phyloP scores from a whole-genome alignment of 2,329 filamentous ascomycete genomes.

The Penicillium sp. region DNA sequence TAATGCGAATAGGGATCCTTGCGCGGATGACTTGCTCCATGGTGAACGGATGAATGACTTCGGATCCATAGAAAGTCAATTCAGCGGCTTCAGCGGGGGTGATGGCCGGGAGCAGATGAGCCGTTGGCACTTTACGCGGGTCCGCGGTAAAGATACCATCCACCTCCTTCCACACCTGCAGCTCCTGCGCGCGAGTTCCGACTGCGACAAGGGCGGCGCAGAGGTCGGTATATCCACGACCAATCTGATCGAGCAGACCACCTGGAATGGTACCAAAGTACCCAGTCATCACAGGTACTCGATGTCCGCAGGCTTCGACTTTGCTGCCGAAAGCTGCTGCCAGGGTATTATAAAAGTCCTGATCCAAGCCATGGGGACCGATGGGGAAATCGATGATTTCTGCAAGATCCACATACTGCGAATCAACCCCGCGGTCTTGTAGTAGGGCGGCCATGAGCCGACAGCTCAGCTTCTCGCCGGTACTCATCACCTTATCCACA shows the following conservation, averaged over 20 bases:
- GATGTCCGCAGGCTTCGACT: conserved; percentile 55
- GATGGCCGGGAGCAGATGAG: conserved; percentile 76
- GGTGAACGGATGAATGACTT: conserved; percentile 96
- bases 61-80: conserved; percentile 85
- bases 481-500: conserved; percentile 82
- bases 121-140: conserved; percentile 81
- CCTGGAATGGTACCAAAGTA: conserved; percentile 93
- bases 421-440: conserved; percentile 68
- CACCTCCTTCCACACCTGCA: conserved; percentile 98
- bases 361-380: conserved; percentile 50
- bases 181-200: conserved; percentile 72
- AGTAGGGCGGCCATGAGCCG: conserved; percentile 79
- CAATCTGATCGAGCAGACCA: conserved; percentile 81
- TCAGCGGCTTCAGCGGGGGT: conserved; percentile 93
- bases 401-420: conserved; percentile 82
- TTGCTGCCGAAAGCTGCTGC: conserved; percentile 54
- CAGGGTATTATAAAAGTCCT: conserved; percentile 61
- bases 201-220: conserved; percentile 89
- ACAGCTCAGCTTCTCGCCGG: conserved; percentile 92
- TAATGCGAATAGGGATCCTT: conserved; percentile 59
- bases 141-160: conserved; percentile 88
- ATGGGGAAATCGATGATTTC: conserved; percentile 63
- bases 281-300: conserved; percentile 74
- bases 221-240: conserved; percentile 90
- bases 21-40: conserved; percentile 81